phyloP scores from a whole-genome alignment of 140 eudicot genomes.

The Flaveria floridana region DNA sequence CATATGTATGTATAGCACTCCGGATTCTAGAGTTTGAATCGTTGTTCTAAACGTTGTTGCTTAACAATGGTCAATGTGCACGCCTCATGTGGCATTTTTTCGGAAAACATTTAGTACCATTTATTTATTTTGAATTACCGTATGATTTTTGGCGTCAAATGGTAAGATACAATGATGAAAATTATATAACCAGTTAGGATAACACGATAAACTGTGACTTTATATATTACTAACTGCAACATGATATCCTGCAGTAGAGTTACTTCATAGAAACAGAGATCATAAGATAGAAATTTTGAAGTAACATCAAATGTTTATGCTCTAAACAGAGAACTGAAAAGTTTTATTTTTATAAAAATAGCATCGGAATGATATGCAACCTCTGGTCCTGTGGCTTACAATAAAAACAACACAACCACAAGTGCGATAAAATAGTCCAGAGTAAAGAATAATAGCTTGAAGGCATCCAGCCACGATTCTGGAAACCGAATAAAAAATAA shows the following conservation, averaged over 20 bases:
- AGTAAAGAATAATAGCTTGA: constrained; percentile 55
- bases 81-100: neutral
- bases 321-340: constrained; percentile 6
- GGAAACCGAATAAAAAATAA: constrained; percentile 10
- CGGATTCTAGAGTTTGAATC: constrained; percentile 3
- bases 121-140: too few species aligned
- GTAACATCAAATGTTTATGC: neutral
- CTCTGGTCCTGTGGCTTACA: constrained; percentile 69
- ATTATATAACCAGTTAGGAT: too few species aligned
- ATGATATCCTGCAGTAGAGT: too few species aligned
- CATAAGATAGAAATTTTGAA: neutral
- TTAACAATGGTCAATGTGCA: constrained; percentile 8
- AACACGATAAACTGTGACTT: too few species aligned
- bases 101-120: neutral
- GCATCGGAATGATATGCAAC: constrained; percentile 21
- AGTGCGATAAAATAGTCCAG: constrained; percentile 41
- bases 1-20: constrained; percentile 33
- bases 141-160: too few species aligned
- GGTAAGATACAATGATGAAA: too few species aligned
- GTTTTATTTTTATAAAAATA: neutral
- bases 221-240: too few species aligned
- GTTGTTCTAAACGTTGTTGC: constrained; percentile 9
- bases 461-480: constrained; percentile 33
- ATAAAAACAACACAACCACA: constrained; percentile 81
- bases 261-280: neutral